Percentiles rank a stretch among this genome's conserved stretches.
These are phyloP conservation scores for Asparagopsis taxiformis DNA, from an alignment of 31 red algal genomes.

Conservation along the genomic window DNA sequence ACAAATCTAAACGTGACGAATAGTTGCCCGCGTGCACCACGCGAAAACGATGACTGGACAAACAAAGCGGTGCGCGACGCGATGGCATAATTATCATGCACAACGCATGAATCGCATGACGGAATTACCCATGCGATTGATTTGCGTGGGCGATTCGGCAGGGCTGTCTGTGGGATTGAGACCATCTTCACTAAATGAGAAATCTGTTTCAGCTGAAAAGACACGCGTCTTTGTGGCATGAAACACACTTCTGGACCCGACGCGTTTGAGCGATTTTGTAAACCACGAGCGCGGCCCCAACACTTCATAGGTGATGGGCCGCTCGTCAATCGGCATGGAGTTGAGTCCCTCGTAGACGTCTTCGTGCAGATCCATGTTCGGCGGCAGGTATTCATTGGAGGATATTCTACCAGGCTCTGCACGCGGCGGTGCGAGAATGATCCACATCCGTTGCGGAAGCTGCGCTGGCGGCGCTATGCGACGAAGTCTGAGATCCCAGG, in stretches of 20 bases:
- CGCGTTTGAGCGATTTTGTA: constrained; percentile 9
- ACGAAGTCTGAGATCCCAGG: constrained; percentile 18
- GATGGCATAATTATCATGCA: too few relatives aligned
- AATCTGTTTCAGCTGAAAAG: neutral
- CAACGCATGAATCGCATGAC: too few relatives aligned
- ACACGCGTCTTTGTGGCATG: constrained; percentile 18
- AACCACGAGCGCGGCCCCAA: constrained; percentile 12
- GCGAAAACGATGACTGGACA: too few relatives aligned
- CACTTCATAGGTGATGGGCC: constrained; percentile 36
- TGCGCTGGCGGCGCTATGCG: neutral
- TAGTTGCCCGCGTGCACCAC: too few relatives aligned
- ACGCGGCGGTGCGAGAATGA: constrained; percentile 16
- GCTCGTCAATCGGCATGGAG: constrained; percentile 3
- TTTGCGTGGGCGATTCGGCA: too few relatives aligned
- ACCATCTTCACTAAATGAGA: too few relatives aligned
- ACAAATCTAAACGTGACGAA: too few relatives aligned
- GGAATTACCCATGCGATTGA: too few relatives aligned
- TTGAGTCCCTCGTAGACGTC: constrained; percentile 28
- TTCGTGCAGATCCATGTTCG: constrained; percentile 29
- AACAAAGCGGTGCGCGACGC: too few relatives aligned
- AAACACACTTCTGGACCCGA: constrained; percentile 20
- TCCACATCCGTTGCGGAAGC: constrained; percentile 42
- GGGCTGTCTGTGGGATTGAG: neutral
- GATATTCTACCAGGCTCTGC: neutral
- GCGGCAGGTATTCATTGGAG: neutral